Evolutionary conservation across 2,329 filamentous ascomycete species (phyloP).

Genomic region (Pezicula radicicola): DNA sequence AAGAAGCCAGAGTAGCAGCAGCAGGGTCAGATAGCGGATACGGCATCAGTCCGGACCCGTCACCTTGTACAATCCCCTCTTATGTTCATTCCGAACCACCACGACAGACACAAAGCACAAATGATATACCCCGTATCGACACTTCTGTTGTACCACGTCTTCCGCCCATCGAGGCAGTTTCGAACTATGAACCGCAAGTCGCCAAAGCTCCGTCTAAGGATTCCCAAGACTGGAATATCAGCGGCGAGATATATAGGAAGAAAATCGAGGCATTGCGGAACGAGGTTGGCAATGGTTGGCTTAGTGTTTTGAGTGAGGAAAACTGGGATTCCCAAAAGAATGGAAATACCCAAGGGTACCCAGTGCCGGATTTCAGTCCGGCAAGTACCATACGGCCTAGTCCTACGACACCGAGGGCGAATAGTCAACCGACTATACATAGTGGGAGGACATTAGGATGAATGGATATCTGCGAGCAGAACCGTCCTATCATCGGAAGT

Average conservation of each 20-base stretch:
- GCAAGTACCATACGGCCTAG: conserved; percentile 23
- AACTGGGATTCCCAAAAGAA: conserved; percentile 46
- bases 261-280: conserved; percentile 84
- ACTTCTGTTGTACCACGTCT: conserved; percentile 23
- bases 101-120: conserved; percentile 18
- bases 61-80: conserved; percentile 22
- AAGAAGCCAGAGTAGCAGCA: conserved; percentile 14
- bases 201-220: conserved; percentile 21
- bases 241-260: conserved; percentile 77
- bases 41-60: conserved; percentile 26
- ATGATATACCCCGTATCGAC: conserved; percentile 24
- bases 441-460: conserved; percentile 30
- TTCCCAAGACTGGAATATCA: conserved; percentile 59
- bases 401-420: conserved; percentile 24
- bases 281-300: conserved; percentile 83
- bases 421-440: conserved; percentile 30
- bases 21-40: conserved; percentile 23
- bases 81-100: conserved; percentile 23
- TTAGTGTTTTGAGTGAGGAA: conserved; percentile 82
- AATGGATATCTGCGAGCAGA: conserved; percentile 2
- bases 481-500: too few relatives aligned
- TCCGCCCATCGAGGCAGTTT: conserved; percentile 23
- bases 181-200: conserved; percentile 16
- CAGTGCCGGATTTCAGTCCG: conserved; percentile 23
- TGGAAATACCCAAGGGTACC: conserved; percentile 18